These are phyloP conservation scores for Phytophthora melonis DNA, from an alignment of 352 stramenopile genomes.

Conservation along the genomic window DNA sequence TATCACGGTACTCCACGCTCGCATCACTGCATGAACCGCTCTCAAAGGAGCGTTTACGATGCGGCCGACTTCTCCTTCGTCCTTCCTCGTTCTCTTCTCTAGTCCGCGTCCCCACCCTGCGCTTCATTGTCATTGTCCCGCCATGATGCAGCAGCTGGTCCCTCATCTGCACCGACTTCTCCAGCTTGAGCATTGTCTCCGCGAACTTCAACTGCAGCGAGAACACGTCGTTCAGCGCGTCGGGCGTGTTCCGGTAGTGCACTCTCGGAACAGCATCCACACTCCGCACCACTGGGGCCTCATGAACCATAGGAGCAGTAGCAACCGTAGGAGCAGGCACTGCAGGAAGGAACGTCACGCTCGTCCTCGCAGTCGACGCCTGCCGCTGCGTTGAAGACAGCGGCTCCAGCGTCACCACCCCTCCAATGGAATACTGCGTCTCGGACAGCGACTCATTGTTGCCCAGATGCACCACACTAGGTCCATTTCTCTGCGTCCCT, in stretches of 20 bases:
- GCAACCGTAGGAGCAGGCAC: conserved; percentile 1
- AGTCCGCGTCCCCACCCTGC: not conserved
- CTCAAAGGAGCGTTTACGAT: conserved; percentile 19
- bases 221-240: conserved; percentile 71
- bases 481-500: not conserved
- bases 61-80: conserved; percentile 9
- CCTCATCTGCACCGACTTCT: conserved; percentile 70
- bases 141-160: conserved; percentile 58
- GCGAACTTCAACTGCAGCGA: conserved; percentile 74
- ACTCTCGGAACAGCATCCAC: conserved; percentile 18
- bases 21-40: conserved; percentile 26
- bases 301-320: not conserved
- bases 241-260: conserved; percentile 31
- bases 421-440: conserved; percentile 66
- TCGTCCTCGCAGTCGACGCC: conserved; percentile 19
- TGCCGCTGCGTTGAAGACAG: conserved; percentile 28
- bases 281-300: not conserved
- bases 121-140: conserved; percentile 8
- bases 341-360: conserved; percentile 8
- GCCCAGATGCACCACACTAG: not conserved
- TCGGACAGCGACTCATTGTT: conserved; percentile 12
- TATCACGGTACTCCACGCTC: conserved; percentile 36
- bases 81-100: not conserved
- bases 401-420: conserved; percentile 62
- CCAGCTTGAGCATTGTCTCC: conserved; percentile 76